Evolutionary conservation across 148 eudicot species (phyloP).

Genomic region (Persicaria tinctoria): DNA sequence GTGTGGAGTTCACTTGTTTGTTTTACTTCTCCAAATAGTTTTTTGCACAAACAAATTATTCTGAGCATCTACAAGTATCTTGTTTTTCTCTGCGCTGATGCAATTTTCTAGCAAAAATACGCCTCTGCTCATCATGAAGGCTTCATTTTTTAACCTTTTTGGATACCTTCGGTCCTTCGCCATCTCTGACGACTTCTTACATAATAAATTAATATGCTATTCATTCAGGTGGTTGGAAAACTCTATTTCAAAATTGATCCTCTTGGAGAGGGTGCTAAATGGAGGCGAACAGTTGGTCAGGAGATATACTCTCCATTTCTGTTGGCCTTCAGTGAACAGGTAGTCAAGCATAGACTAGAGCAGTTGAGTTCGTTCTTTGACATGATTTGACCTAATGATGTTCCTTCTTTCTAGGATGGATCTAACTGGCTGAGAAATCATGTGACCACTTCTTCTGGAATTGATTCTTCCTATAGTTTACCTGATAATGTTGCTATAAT

Average conservation of each 20-base stretch:
- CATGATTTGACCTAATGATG: neutral
- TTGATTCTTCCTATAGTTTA: conserved; percentile 69
- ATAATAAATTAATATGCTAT: too few species aligned
- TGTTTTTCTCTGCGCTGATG: too few species aligned
- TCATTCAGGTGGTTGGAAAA: conserved; percentile 70
- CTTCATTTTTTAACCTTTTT: too few species aligned
- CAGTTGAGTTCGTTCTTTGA: neutral
- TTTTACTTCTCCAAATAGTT: neutral
- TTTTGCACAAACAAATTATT: neutral
- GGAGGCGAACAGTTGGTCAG: conserved; percentile 89
- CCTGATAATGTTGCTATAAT: conserved; percentile 87
- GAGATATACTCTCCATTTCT: conserved; percentile 89
- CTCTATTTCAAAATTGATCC: conserved; percentile 65
- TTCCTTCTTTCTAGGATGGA: conserved; percentile 31
- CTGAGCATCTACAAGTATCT: neutral
- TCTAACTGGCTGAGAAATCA: conserved; percentile 40
- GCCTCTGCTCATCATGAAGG: too few species aligned
- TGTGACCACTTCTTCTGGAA: conserved; percentile 49
- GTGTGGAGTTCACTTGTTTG: neutral
- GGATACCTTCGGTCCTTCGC: too few species aligned
- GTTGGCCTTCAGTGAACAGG: conserved; percentile 88
- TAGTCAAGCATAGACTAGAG: conserved; percentile 14
- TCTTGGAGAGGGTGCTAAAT: conserved; percentile 87
- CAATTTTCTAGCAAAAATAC: too few species aligned
- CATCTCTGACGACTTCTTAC: too few species aligned